Evolutionary conservation across 2,329 filamentous ascomycete genomes (phyloP).

Genomic region (Sporothrix mexicana): DNA sequence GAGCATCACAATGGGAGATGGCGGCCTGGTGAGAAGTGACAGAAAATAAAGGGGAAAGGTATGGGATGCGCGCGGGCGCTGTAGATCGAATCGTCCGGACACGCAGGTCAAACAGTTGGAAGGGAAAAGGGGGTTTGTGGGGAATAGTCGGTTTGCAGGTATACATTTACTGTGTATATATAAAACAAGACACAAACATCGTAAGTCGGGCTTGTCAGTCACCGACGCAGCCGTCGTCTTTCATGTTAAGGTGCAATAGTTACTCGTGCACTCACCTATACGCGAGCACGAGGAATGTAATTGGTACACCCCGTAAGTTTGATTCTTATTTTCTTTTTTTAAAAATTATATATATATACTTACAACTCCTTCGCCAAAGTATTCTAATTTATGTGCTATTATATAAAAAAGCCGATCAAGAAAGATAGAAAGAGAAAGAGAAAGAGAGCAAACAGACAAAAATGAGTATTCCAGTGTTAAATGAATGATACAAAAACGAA

Average conservation of each 20-base stretch:
- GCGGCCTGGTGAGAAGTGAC: not conserved
- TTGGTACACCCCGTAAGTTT: no score
- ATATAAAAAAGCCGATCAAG: no score
- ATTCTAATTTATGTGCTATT: no score
- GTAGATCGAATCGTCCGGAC: conserved; percentile 33
- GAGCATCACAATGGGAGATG: not conserved
- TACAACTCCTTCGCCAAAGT: no score
- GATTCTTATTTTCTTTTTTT: no score
- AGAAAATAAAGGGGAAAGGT: not conserved
- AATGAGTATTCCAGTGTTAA: no score
- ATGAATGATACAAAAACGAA: no score
- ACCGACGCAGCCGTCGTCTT: not conserved
- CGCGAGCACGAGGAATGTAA: no score
- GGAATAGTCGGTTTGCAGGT: not conserved
- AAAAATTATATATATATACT: no score
- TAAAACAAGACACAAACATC: not conserved
- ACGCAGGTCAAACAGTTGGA: conserved; percentile 32
- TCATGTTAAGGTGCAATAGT: not conserved
- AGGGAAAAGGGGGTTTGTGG: conserved; percentile 15
- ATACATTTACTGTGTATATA: not conserved
- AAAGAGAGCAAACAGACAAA: not conserved
- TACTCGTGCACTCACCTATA: no score
- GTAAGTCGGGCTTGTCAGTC: not conserved
- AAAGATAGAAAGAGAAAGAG: not conserved
- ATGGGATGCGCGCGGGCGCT: conserved; percentile 11